Evolutionary conservation across 139 green algal genomes (phyloP), one percentile per base, ranked within the genome.

Genomic region (Chlamydomonas incerta): DNA sequence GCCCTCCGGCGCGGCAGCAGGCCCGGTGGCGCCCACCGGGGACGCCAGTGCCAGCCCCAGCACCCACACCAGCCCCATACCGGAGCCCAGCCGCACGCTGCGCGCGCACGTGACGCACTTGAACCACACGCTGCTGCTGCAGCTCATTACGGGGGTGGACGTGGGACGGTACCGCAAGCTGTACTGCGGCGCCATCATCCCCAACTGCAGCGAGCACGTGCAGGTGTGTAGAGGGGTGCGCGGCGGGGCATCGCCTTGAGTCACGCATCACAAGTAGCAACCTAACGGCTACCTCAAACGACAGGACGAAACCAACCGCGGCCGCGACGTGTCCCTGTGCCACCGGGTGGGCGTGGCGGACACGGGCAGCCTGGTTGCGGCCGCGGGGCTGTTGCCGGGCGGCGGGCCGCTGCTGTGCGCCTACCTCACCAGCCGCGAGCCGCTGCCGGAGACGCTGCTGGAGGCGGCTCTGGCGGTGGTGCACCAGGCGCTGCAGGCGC

Each of bases 281-380:
- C 11, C 20, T 37, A 14, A 31, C 28, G 18, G 58, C 58, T 29
- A 6, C 63, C 5, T 15, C 17, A 3, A 34, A 8, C 15, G 57
- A 5, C 74, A 82, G 74, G 74, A 82, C 28, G 74, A 82, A 34
- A 82, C 55, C 74, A 82, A 82, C 74, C 74, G 74, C 28, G 74
- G 74, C 3, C 74, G 74, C 57, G 74, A 82, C 28, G 57, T 71
- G 34, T 70, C 74, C 31, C 57, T 82, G 31, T 71, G 57, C 24
- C 74, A 82, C 35, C 74, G 74, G 1, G 57, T 70, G 17, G 74
- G 74, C 11, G 74, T 71, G 74, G 34, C 34, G 24, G 74, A 82
- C 41, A 34, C 35, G 26, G 74, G 74, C 33, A 68, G 47, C 57
- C 10, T 82, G 31, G 74, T 82, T 24, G 31, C 57, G 34, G 74